Evolutionary conservation across 2,329 filamentous ascomycete genomes (phyloP).

Genomic region (Fusarium lateritium): DNA sequence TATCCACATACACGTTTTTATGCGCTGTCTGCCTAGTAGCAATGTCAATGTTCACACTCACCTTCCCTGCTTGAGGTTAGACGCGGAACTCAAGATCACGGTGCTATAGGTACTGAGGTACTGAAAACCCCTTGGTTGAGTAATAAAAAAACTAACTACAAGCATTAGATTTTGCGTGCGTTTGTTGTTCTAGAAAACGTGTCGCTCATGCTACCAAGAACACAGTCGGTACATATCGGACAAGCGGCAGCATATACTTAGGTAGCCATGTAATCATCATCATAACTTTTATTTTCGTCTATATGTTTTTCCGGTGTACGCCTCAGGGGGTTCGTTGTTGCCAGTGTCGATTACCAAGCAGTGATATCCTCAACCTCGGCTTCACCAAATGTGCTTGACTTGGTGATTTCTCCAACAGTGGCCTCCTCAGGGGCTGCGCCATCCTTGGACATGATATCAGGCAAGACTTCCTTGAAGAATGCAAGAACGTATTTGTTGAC

Average conservation of each 20-base stretch:
- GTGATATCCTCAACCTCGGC: constrained; percentile 97
- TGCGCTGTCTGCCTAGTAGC: not conserved
- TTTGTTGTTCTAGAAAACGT: no score
- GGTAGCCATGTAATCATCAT: not conserved
- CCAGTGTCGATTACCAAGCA: constrained; percentile 76
- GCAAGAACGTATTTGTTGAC: constrained; percentile 89
- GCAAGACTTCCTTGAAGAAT: constrained; percentile 86
- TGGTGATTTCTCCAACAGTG: constrained; percentile 76
- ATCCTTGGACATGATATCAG: constrained; percentile 85
- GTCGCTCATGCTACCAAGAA: not conserved
- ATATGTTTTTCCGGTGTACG: not conserved
- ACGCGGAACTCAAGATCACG: not conserved
- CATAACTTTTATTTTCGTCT: constrained; percentile 19
- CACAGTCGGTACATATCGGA: not conserved
- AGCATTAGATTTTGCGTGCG: not conserved
- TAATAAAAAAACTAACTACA: not conserved
- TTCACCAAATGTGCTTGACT: constrained; percentile 94
- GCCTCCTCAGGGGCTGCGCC: constrained; percentile 64
- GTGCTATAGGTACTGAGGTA: no score
- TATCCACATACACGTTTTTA: not conserved
- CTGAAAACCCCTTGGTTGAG: no score
- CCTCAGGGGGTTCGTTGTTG: not conserved
- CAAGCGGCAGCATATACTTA: not conserved
- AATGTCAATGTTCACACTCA: not conserved
- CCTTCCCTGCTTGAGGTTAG: not conserved